Conservation (phyloP, 1,284 basidiomycete species). For the Pholiota adiposa region DNA sequence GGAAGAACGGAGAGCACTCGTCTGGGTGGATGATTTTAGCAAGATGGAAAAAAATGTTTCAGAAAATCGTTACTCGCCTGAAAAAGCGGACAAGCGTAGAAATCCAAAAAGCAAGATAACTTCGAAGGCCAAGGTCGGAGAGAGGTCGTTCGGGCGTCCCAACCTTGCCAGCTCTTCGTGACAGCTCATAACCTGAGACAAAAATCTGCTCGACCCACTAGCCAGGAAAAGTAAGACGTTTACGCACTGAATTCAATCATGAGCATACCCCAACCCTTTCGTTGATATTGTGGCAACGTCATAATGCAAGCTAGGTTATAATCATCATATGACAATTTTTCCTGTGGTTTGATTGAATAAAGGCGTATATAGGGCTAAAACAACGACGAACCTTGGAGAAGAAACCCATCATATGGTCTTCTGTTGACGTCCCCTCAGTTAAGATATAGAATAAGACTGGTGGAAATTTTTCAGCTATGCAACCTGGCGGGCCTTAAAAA, state of each 20-base stretch:
- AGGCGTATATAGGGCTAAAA: background rate
- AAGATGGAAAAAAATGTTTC: background rate
- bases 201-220: background rate
- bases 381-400: slow-evolving; percentile 83
- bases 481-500: background rate
- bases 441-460: slow-evolving; percentile 93
- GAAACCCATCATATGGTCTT: slow-evolving; percentile 88
- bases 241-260: slow-evolving; percentile 94
- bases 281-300: slow-evolving; percentile 92
- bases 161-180: slow-evolving; percentile 72
- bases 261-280: slow-evolving; percentile 90
- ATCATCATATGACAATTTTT: slow-evolving; percentile 95
- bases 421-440: slow-evolving; percentile 82
- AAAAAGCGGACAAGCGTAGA: slow-evolving; percentile 86
- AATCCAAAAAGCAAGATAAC: slow-evolving; percentile 94
- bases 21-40: slow-evolving; percentile 34
- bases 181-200: slow-evolving; percentile 85
- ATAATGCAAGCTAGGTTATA: slow-evolving; percentile 98
- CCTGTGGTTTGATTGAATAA: slow-evolving; percentile 50
- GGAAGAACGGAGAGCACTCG: slow-evolving; percentile 64
- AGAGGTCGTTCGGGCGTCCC: slow-evolving; percentile 96
- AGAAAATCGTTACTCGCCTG: slow-evolving; percentile 40
- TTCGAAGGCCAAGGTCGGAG: slow-evolving; percentile 89
- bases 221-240: background rate
- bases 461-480: slow-evolving; percentile 1